These are phyloP conservation scores for Cryptococcus sp. DNA, from an alignment of 1,284 basidiomycete genomes.

Conservation along the genomic window DNA sequence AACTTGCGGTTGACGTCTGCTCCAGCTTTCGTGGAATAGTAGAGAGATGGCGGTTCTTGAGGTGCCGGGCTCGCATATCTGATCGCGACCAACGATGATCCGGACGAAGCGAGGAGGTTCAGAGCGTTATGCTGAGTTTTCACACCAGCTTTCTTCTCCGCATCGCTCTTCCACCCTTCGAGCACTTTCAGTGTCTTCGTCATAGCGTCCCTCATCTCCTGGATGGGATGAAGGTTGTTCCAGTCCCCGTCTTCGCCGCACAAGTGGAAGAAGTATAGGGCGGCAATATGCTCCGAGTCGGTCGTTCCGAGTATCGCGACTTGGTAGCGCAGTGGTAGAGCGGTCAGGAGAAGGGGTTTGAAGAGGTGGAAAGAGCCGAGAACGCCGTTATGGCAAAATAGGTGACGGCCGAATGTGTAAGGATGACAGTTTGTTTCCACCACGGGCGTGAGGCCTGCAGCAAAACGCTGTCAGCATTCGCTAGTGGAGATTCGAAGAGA, in stretches of 20 bases:
- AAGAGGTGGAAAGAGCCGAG: constrained; percentile 43
- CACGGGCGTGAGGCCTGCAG: constrained; percentile 31
- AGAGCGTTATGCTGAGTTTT: constrained; percentile 15
- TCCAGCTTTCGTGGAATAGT: constrained; percentile 53
- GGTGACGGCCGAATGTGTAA: constrained; percentile 52
- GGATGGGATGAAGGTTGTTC: constrained; percentile 41
- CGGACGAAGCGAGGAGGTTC: constrained; percentile 20
- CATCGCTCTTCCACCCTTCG: constrained; percentile 14
- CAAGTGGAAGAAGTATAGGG: constrained; percentile 52
- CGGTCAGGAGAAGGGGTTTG: constrained; percentile 27
- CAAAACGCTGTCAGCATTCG: neutral
- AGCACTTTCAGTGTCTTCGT: constrained; percentile 36
- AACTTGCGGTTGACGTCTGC: constrained; percentile 52
- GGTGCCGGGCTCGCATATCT: constrained; percentile 24
- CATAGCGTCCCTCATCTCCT: constrained; percentile 45
- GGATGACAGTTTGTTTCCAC: constrained; percentile 53
- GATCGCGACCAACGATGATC: constrained; percentile 19
- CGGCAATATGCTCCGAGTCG: constrained; percentile 54
- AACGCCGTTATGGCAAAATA: constrained; percentile 55
- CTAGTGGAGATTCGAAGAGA: neutral
- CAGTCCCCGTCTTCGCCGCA: constrained; percentile 42
- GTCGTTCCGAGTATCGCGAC: constrained; percentile 49
- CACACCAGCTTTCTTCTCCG: constrained; percentile 11
- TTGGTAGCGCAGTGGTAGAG: constrained; percentile 8
- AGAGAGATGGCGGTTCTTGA: constrained; percentile 52